Evolutionary conservation across 192 early-diverging fungal genomes (phyloP).

Genomic region (Paraglomus occultum): DNA sequence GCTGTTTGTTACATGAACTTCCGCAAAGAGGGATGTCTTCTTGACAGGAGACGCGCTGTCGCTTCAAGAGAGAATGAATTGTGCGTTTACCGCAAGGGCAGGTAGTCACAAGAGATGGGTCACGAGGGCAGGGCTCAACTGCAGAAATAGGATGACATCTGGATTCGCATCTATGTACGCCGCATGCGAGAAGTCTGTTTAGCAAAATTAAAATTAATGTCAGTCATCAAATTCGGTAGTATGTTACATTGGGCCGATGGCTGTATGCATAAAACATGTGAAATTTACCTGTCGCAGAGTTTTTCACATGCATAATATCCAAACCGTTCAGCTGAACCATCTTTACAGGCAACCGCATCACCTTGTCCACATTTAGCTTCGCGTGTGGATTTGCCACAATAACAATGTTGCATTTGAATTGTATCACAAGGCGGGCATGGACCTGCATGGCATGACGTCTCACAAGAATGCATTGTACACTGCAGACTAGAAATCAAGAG

Average conservation of each 20-base stretch:
- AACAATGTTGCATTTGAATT: slow-evolving; percentile 58
- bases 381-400: slow-evolving; percentile 64
- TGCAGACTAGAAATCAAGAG: slow-evolving; percentile 39
- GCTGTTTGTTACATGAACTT: slow-evolving; percentile 52
- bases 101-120: slow-evolving; percentile 44
- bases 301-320: slow-evolving; percentile 56
- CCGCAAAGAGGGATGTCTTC: slow-evolving; percentile 64
- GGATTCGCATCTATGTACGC: slow-evolving; percentile 49
- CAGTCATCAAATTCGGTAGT: not conserved
- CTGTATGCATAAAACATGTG: not conserved
- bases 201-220: slow-evolving; percentile 1
- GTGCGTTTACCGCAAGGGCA: slow-evolving; percentile 55
- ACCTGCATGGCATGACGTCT: slow-evolving; percentile 66
- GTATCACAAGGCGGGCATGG: slow-evolving; percentile 63
- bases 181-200: slow-evolving; percentile 49
- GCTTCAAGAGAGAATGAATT: slow-evolving; percentile 35
- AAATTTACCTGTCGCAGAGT: slow-evolving; percentile 45
- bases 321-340: slow-evolving; percentile 26
- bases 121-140: slow-evolving; percentile 47
- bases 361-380: slow-evolving; percentile 61
- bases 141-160: slow-evolving; percentile 51
- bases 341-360: slow-evolving; percentile 31
- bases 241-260: not conserved
- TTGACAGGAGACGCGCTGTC: slow-evolving; percentile 40
- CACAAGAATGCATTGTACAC: slow-evolving; percentile 70